Evolutionary conservation across 768 basidiomycete species (phyloP).

Genomic region (Phylloporus rhodoxanthus): DNA sequence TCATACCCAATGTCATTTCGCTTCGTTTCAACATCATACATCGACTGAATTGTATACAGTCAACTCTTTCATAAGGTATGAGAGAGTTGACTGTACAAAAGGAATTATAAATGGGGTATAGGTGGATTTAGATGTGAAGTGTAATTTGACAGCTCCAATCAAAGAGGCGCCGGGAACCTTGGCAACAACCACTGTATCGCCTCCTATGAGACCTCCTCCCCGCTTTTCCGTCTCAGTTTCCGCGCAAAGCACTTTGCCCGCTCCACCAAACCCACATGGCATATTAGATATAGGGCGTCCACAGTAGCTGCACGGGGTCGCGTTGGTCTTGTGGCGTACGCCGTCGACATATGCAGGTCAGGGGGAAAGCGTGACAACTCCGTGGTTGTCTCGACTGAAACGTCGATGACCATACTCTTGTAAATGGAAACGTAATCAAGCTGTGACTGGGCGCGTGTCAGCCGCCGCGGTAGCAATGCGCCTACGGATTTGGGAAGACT

Average conservation of each 20-base stretch:
- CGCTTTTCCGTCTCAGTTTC: constrained; percentile 40
- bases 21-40: constrained; percentile 13
- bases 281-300: constrained; percentile 17
- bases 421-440: constrained; percentile 30
- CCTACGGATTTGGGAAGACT: constrained; percentile 26
- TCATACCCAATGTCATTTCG: constrained; percentile 11
- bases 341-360: constrained; percentile 12
- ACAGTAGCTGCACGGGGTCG: constrained; percentile 31
- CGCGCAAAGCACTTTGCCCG: constrained; percentile 39
- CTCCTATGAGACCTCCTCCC: constrained; percentile 9
- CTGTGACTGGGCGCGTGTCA: constrained; percentile 39
- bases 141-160: constrained; percentile 8
- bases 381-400: constrained; percentile 42
- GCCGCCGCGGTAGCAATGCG: constrained; percentile 40
- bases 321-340: constrained; percentile 18
- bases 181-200: constrained; percentile 25
- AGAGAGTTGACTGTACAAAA: no score
- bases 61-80: no score
- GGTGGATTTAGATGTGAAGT: constrained; percentile 22
- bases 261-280: constrained; percentile 28
- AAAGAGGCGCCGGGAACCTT: constrained; percentile 21
- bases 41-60: no score
- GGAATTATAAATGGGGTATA: constrained; percentile 15
- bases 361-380: constrained; percentile 6
- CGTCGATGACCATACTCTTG: constrained; percentile 37